Evolutionary conservation across 106 monocot genomes (phyloP).

Genomic region (Dendrobium huoshanense): DNA sequence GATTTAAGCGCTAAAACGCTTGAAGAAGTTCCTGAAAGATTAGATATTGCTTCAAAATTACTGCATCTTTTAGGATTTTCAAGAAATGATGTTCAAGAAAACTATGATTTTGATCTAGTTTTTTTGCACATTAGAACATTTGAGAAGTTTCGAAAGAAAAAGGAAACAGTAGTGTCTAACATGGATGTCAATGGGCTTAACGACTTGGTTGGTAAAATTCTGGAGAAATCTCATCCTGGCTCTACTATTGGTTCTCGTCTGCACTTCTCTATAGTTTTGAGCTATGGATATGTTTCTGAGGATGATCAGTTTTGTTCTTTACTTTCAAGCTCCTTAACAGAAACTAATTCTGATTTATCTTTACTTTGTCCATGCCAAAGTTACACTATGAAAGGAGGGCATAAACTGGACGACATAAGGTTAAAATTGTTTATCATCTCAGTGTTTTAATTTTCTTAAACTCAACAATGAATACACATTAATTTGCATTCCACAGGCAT

Average conservation of each 20-base stretch:
- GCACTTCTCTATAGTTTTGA: constrained; percentile 63
- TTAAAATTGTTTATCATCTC: constrained; percentile 6
- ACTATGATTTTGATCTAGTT: constrained; percentile 70
- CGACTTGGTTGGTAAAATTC: constrained; percentile 50
- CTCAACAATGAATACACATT: neutral
- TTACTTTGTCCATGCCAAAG: constrained; percentile 79
- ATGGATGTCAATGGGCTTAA: constrained; percentile 44
- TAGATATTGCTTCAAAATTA: constrained; percentile 21
- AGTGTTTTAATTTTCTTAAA: neutral
- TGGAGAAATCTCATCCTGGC: constrained; percentile 39
- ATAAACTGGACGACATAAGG: constrained; percentile 57
- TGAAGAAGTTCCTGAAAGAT: neutral
- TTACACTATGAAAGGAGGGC: constrained; percentile 76
- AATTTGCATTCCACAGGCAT: constrained; percentile 40
- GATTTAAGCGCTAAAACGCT: constrained; percentile 5
- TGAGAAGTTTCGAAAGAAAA: constrained; percentile 28
- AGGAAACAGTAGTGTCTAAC: constrained; percentile 26
- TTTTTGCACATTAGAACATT: constrained; percentile 48
- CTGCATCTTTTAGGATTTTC: constrained; percentile 59
- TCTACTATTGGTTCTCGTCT: constrained; percentile 62
- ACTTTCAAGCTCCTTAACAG: constrained; percentile 15
- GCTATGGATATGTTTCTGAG: constrained; percentile 46
- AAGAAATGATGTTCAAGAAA: constrained; percentile 44
- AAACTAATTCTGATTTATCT: constrained; percentile 66
- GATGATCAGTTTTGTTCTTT: constrained; percentile 20